Base-by-base conservation (phyloP, 2,329 filamentous ascomycete genomes). In the Colletotrichum godetiae region DNA sequence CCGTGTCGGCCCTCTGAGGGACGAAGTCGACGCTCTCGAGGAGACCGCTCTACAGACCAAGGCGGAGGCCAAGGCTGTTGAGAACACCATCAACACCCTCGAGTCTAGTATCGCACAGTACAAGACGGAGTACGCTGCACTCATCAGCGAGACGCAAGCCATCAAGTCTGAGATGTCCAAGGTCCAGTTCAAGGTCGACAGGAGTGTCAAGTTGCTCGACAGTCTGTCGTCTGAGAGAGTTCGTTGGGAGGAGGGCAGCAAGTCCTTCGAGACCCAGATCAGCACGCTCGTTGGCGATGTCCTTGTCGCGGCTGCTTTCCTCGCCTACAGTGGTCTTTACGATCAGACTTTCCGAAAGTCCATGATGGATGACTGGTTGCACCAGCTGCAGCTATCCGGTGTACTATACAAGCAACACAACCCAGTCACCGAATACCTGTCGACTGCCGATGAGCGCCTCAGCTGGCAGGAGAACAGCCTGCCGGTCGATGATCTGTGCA, bases 331-430 rank as follows among this genome's bases (percentile, higher is more conserved):
- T 80, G 97, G 97, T 84, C 92, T 98, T 63, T 99, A 98, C 81
- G 97, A 99, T 81, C 97, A 99, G 81, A 97, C 97, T 74, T 98
- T 98, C 90, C 92, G 97, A 80, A 98, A 98, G 85, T 92, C 93
- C 10, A 98, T 99, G 95, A 91, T 97, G 84, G 97, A 99, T 77
- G 97, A 99, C 82, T 99, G 97, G 97, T 89, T 97, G 74, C 92
- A 97, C 78, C 97, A 99, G 83, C 91, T 99, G 76, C 92, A 94
- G 62, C 90, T 97, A 55, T 98, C 97, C n/a, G 95, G 96, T 57
- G 93, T 99, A 80, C 91, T 92, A 76, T 98, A 93, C 89, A 99
- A 99, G 86, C 90, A 92, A 71, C 94, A 95, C 78, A 98, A 98
- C 79, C 95, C 97, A 0, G 90, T 99, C 59, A 98, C 97, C 0